Conservation (phyloP, 495 filamentous ascomycete genomes). For the Penicillium mononematosum region DNA sequence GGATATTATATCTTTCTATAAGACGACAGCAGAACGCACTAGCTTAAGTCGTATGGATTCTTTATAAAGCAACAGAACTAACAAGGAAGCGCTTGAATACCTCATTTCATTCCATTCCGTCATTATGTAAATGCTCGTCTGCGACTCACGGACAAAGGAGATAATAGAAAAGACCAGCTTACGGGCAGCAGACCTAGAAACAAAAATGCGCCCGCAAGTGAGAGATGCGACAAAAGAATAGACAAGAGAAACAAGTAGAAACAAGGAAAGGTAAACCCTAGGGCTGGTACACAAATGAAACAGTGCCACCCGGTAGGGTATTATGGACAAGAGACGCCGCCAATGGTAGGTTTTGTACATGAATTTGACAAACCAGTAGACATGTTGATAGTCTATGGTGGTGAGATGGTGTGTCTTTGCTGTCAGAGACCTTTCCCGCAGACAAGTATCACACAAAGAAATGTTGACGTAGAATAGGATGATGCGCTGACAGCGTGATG, state of each 20-base stretch:
- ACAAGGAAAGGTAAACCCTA: background rate
- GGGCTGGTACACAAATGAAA: background rate
- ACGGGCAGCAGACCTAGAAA: constrained; percentile 2
- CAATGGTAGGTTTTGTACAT: constrained; percentile 28
- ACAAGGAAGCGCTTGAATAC: background rate
- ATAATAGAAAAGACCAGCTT: constrained; percentile 2
- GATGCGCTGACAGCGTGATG: background rate
- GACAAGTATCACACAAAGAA: background rate
- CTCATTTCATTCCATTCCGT: constrained; percentile 14
- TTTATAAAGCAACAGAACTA: too few species aligned
- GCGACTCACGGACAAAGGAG: constrained; percentile 9
- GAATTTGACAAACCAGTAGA: constrained; percentile 9
- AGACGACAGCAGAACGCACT: background rate
- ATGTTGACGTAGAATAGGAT: background rate
- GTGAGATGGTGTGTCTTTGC: background rate
- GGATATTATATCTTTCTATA: background rate
- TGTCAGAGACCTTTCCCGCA: background rate
- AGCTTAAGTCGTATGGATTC: too few species aligned
- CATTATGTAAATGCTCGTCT: constrained; percentile 9
- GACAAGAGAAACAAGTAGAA: background rate
- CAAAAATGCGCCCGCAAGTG: background rate
- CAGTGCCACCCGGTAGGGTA: constrained; percentile 4
- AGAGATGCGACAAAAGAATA: background rate
- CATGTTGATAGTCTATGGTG: background rate
- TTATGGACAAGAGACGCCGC: constrained; percentile 14